Evolutionary conservation across 1,139 yeast genomes (phyloP), one percentile per base, ranked within the genome.

Genomic region (Nakaseomyces glabratus): DNA sequence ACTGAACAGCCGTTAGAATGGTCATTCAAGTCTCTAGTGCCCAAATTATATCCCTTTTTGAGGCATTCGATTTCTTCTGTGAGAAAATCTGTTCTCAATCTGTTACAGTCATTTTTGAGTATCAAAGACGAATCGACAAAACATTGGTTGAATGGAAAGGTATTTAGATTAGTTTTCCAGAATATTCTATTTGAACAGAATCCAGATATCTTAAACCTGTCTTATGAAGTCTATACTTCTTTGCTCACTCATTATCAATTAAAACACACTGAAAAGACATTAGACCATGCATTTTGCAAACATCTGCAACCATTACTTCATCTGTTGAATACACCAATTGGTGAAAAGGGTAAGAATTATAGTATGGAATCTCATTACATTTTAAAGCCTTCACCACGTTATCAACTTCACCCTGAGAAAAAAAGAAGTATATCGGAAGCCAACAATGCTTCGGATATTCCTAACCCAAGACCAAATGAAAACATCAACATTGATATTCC

Each of bases 31-130:
- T 68, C 68, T 35, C 64, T 90, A 41, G 90, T 93, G n/a, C 98
- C 98, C 2, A 71, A 93, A 44, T 66, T 93, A 31, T 90, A 80
- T 51, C 97, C 97, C 14, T 93, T 90, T 49, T 68, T 93, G 46
- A 74, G 99, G 46, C 98, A 93, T 57, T 85, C 97, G 1, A 86
- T 93, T 41, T 73, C 93, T 2, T 82, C 86, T 51, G 98, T 93
- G 9, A 71, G 99, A 49, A 79, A 75, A 49, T 85, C 98, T 0
- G 96, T 88, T 2, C 62, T 93, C 25, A 73, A 84, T 42, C 82
- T 97, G 0, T 64, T 93, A 21, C 57, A 72, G 34, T 93, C 93
- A 33, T 88, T 93, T 51, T 62, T 86, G 36, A 68, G 78, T 4
- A 75, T 81, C 31, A 69, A 78, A 18, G 93, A 82, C 45, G 65